Base-by-base conservation (phyloP, 2,329 filamentous ascomycete species). In the Cyclaneusma minus region DNA sequence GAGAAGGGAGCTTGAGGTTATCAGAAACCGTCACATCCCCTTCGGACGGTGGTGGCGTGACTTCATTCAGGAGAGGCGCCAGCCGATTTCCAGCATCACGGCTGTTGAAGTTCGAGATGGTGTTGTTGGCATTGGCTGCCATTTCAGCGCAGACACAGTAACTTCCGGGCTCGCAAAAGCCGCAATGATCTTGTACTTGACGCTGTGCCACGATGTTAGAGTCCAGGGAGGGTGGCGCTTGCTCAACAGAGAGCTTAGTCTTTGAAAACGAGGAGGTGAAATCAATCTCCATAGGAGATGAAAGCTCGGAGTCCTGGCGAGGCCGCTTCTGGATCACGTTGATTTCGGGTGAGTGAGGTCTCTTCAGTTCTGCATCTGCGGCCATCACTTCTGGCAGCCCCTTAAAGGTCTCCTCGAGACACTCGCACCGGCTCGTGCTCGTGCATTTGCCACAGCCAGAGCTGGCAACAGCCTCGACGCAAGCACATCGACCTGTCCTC, bases 141-240 rank as follows among this genome's bases (percentile, higher is more conserved):
- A 56, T 51, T 36, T 85, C 80, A 13, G 79, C 80, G 49, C 81
- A 89, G 37, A 84, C 71, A 44, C 81, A 89, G 40, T 81, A 81
- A 1, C 76, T 84, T 4, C 78, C 79, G 32, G 85, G 78, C 34
- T 75, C 69, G 51, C 81, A 89, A 53, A 89, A 89, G 5, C 81
- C 81, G 47, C 81, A 89, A 12, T 68, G 65, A 40, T 87, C 80
- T 34, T 68, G 64, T 4, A 64, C 58, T 7, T 58, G 53, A 47
- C 46, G 30, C 38, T 44, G 30, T 37, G n/a, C n/a, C n/a, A 25
- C 20, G 45, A 49, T 35, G 37, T 42, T 20, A 35, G 36, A 16
- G 33, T 35, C 37, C 25, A 33, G 42, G 23, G 37, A 35, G 27
- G 37, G 45, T 39, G 26, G 31, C 29, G 14, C 22, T 24, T 21